Conservation (phyloP, 2,329 filamentous ascomycete species). For the Botrytis aclada region DNA sequence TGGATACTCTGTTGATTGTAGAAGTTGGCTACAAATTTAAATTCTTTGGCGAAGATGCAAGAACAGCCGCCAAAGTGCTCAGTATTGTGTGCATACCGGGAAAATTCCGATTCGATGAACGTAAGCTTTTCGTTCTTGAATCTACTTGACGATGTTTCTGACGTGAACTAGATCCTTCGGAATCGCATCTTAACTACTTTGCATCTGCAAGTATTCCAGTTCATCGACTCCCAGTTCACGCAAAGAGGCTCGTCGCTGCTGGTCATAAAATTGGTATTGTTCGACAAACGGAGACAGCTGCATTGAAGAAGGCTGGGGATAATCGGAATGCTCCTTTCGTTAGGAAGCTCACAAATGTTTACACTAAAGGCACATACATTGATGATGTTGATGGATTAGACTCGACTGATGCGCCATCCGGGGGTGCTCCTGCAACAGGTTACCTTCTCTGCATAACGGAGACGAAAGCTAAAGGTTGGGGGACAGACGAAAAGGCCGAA, state of each 20-base stretch:
- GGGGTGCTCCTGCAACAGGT: conserved; percentile 65
- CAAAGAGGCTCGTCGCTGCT: conserved; percentile 85
- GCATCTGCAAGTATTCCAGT: conserved; percentile 95
- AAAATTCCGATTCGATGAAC: conserved; percentile 91
- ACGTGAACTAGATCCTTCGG: conserved; percentile 63
- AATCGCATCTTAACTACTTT: conserved; percentile 88
- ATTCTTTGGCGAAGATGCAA: conserved; percentile 94
- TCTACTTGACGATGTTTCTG: conserved; percentile 23
- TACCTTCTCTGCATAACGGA: conserved; percentile 93
- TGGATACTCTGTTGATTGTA: conserved; percentile 85
- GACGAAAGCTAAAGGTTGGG: conserved; percentile 70
- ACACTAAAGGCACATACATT: conserved; percentile 97
- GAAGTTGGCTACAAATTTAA: conserved; percentile 98
- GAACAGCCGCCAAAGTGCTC: conserved; percentile 82
- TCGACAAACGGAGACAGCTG: conserved; percentile 89
- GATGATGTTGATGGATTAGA: conserved; percentile 86
- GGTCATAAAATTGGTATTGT: conserved; percentile 97
- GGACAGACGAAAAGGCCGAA: conserved; percentile 89
- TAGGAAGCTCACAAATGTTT: conserved; percentile 90
- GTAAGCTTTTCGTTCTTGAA: conserved; percentile 43
- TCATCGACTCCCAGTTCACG: conserved; percentile 86
- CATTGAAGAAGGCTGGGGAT: conserved; percentile 90
- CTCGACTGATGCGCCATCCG: conserved; percentile 50
- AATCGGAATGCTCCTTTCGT: conserved; percentile 92
- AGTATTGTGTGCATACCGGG: conserved; percentile 96